Evolutionary conservation across 805 yeast genomes (phyloP), one percentile per base, ranked within the genome.

Genomic region (Candida rishiriensis): DNA sequence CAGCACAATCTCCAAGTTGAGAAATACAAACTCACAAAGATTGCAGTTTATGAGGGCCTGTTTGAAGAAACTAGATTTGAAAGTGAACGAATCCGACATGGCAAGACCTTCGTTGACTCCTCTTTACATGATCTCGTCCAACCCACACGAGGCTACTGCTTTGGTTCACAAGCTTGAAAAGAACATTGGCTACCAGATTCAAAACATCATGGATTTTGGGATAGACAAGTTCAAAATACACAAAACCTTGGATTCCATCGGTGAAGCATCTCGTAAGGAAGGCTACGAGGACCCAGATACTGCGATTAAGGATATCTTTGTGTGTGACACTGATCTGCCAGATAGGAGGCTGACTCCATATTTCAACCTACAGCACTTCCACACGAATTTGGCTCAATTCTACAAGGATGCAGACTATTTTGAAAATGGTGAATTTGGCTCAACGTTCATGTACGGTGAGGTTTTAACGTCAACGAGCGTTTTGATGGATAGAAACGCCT

Each of bases 381-480:
- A 74, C 59, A 56, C 64, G 9, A 53, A 60, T 26, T 61, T 86
- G 36, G 59, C 59, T 16, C 53, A 58, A 17, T 56, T 59, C 16
- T 64, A 73, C 62, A 29, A 53, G 49, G 37, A 47, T 50, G 29
- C 53, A 58, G 54, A 59, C 53, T 34, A 56, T 63, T 29, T 41
- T 14, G 29, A 50, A 1, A 39, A 44, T 11, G 70, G 69, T 4
- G 66, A 64, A 3, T 66, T 83, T 34, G 98, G 97, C 1, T 66
- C 84, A 0, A 59, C 73, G 2, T 61, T 87, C 17, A 65, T 86
- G 31, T 91, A 91, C 57, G 88, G 88, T 12, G 97, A 91, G 57
- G 95, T 90, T 6, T 80, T 90, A 1, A 86, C 97, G 0, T 90
- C 98, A 0, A 91, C 99, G 0, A 82, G 79, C 43, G 76, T 86